A percentile compares a stretch with the other conserved stretches of the same genome.
phyloP scores from a whole-genome alignment of 176 grass and related monocot species.

The Zea luxurians region DNA sequence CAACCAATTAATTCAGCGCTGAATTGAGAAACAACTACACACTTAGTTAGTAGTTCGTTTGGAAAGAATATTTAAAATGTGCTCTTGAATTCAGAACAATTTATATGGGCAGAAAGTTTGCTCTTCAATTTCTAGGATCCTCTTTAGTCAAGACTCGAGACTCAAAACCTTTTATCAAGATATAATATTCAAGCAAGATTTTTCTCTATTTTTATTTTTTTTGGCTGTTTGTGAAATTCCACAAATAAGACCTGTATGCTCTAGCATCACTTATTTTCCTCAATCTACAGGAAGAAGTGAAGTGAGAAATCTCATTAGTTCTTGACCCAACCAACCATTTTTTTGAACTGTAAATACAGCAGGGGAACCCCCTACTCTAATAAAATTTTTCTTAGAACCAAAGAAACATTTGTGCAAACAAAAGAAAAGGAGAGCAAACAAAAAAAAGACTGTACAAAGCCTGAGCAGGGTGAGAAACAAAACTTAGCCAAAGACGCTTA shows the following conservation, averaged over 20 bases:
- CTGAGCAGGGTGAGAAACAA: neutral
- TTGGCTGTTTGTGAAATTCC: neutral
- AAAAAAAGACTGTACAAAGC: neutral
- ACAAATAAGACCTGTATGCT: neutral
- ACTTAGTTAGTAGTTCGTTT: neutral
- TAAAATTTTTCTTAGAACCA: neutral
- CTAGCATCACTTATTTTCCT: neutral
- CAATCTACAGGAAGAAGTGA: slow-evolving; percentile 4
- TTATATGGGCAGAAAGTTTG: neutral
- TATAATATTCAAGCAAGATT: neutral
- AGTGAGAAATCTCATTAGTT: slow-evolving; percentile 5
- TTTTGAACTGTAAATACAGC: neutral
- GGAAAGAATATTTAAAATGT: neutral
- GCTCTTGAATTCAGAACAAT: neutral
- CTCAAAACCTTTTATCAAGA: neutral
- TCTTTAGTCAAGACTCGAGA: neutral
- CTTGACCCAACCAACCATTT: neutral
- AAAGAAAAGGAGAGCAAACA: neutral
- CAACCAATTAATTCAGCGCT: neutral
- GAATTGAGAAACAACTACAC: neutral
- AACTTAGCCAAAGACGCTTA: neutral
- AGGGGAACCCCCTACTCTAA: neutral
- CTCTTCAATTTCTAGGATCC: slow-evolving; percentile 6
- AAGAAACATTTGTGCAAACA: neutral
- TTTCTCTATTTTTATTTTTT: neutral